A percentile compares a stretch with the other conserved stretches of the same genome.
phyloP scores from a whole-genome alignment of 2,329 filamentous ascomycete species.

The Hirsutella minnesotensis region DNA sequence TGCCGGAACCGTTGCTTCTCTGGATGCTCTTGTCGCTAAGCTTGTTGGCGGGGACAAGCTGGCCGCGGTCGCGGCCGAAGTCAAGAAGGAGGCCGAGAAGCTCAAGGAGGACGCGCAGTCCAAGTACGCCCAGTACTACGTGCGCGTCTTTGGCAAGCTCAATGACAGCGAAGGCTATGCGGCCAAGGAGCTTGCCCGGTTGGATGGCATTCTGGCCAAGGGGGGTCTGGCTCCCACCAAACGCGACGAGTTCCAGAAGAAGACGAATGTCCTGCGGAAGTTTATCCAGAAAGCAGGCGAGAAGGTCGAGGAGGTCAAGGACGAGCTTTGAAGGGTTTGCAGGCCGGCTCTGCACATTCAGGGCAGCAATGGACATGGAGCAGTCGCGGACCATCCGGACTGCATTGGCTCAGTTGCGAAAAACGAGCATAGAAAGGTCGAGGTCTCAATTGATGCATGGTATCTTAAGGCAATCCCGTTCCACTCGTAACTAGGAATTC shows the following conservation, averaged over 20 bases:
- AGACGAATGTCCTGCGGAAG: slow-evolving; percentile 77
- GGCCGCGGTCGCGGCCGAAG: slow-evolving; percentile 54
- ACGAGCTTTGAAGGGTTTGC: slow-evolving; percentile 22
- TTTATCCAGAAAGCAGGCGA: slow-evolving; percentile 54
- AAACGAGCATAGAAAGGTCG: not conserved
- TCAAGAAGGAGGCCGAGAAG: slow-evolving; percentile 56
- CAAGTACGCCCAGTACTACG: slow-evolving; percentile 88
- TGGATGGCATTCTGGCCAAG: slow-evolving; percentile 74
- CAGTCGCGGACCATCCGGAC: not conserved
- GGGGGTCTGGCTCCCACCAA: slow-evolving; percentile 76
- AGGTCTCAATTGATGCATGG: not conserved
- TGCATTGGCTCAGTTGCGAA: not conserved
- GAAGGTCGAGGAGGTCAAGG: slow-evolving; percentile 26
- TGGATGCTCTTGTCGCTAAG: slow-evolving; percentile 67
- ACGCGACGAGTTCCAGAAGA: slow-evolving; percentile 74
- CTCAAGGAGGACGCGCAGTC: slow-evolving; percentile 51
- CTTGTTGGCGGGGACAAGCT: slow-evolving; percentile 53
- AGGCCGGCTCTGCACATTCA: not conserved
- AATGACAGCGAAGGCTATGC: slow-evolving; percentile 66
- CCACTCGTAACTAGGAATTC: not conserved
- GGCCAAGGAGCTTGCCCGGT: slow-evolving; percentile 71
- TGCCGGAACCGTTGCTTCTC: slow-evolving; percentile 70
- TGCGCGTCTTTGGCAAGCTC: slow-evolving; percentile 82
- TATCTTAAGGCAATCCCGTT: not conserved
- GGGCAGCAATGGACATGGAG: not conserved